Base-by-base conservation (phyloP, 2,329 filamentous ascomycete genomes). In the Penicillium sp. region DNA sequence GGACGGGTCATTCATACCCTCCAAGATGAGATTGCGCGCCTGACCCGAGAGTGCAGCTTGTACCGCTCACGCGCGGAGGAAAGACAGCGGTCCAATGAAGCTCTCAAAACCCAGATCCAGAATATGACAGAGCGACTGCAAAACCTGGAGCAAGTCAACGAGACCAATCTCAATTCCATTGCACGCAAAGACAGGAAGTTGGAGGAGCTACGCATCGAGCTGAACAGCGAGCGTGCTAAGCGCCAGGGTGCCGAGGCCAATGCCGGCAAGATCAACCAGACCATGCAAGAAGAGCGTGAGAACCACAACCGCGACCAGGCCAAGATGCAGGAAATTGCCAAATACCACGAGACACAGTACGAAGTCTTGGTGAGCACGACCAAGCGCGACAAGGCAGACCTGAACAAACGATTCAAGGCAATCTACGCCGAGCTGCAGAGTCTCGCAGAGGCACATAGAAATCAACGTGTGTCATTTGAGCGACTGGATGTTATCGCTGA, bases 1-100 rank as follows among this genome's bases (percentile, higher is more conserved):
- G 73, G 74, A 23, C 69, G 74, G 28, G 74, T 76, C 16, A 76
- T 76, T 43, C 73, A 76, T 49, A 71, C 72, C 46, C 59, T 76
- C 27, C 73, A 75, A 57, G 72, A 72, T 51, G 73, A 76, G 38
- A 75, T 75, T 48, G 74, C 74, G 23, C 71, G 73, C 20, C 54
- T 75, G 32, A 74, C 69, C 9, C 68, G 74, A 14, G 74, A 76
- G 50, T 71, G 69, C 51, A 69, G 66, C 40, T 56, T 76, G 18
- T 68, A 72, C 47, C 69, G 68, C 48, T 72, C 67, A 26, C 68
- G 69, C 11, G 68, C 68, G 6, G 74, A 76, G 49, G 74, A 76
- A 50, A 67, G 70, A 4, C 71, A 75, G 50, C 67, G 71, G 27
- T 67, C 65, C 35, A 74, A 74, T 46, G 74, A 76, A 51, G 64